phyloP scores from a whole-genome alignment of 2,329 filamentous ascomycete species.

The Sclerotinia trifoliorum region DNA sequence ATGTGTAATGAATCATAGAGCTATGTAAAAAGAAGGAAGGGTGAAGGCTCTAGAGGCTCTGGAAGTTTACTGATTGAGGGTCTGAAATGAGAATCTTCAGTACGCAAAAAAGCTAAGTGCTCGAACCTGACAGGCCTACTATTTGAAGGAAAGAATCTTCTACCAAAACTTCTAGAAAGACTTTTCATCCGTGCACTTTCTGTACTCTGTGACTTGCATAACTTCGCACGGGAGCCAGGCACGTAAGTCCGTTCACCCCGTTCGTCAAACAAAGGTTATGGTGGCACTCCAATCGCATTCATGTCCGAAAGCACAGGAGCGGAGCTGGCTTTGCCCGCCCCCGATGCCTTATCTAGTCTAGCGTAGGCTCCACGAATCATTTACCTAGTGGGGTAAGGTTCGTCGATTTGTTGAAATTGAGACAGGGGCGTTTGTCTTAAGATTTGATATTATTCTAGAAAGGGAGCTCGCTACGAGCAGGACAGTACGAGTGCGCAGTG shows the following conservation, averaged over 20 bases:
- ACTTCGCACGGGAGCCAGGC: not conserved
- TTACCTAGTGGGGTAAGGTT: not conserved
- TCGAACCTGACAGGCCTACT: no score
- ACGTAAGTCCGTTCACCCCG: not conserved
- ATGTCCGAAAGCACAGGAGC: not conserved
- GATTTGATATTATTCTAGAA: not conserved
- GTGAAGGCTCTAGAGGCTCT: no score
- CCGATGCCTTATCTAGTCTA: not conserved
- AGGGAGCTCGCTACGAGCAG: slow-evolving; percentile 4
- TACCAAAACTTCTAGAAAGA: not conserved
- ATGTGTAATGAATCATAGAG: not conserved
- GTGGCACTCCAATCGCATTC: not conserved
- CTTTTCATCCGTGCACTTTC: not conserved
- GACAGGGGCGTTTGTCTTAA: slow-evolving; percentile 1
- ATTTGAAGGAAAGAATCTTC: not conserved
- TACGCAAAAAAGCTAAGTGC: no score
- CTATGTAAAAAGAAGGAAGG: not conserved
- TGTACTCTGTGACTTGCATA: not conserved
- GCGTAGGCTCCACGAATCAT: no score
- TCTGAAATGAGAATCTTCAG: no score
- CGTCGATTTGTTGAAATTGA: not conserved
- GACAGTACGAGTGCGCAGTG: not conserved
- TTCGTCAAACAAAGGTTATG: not conserved
- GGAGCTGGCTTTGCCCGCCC: not conserved
- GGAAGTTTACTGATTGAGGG: no score